phyloP scores from a whole-genome alignment of 2,329 filamentous ascomycete genomes.

The Colletotrichum sp. region DNA sequence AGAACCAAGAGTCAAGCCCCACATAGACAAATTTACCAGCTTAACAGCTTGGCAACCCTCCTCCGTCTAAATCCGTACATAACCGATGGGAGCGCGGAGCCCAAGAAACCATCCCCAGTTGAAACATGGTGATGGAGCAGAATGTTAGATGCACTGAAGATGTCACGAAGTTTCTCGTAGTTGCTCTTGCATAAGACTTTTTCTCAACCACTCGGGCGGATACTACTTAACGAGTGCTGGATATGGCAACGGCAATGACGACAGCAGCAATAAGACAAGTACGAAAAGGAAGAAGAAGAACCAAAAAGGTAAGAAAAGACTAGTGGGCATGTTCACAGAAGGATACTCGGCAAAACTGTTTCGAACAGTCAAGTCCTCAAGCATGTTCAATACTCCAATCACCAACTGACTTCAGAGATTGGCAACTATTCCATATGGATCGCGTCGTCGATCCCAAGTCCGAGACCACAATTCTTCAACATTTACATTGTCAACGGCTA shows the following conservation, averaged over 20 bases:
- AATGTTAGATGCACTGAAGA: fast-evolving
- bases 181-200: background rate
- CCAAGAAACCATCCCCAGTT: background rate
- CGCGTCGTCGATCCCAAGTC: background rate
- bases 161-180: fast-evolving
- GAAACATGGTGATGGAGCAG: background rate
- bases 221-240: too few species aligned
- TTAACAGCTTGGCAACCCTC: fast-evolving
- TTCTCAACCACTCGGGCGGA: too few species aligned
- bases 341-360: too few species aligned
- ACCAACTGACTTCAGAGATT: background rate
- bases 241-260: too few species aligned
- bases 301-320: too few species aligned
- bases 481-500: too few species aligned
- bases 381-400: too few species aligned
- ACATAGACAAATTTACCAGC: background rate
- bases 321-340: too few species aligned
- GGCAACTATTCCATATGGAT: background rate
- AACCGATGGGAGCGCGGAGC: background rate
- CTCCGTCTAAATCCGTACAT: background rate
- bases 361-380: too few species aligned
- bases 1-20: background rate
- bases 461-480: background rate
- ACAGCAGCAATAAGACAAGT: too few species aligned
- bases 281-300: too few species aligned